phyloP scores from a whole-genome alignment of 2,329 filamentous ascomycete species.

The Sporothrix brunneoviolacea region DNA sequence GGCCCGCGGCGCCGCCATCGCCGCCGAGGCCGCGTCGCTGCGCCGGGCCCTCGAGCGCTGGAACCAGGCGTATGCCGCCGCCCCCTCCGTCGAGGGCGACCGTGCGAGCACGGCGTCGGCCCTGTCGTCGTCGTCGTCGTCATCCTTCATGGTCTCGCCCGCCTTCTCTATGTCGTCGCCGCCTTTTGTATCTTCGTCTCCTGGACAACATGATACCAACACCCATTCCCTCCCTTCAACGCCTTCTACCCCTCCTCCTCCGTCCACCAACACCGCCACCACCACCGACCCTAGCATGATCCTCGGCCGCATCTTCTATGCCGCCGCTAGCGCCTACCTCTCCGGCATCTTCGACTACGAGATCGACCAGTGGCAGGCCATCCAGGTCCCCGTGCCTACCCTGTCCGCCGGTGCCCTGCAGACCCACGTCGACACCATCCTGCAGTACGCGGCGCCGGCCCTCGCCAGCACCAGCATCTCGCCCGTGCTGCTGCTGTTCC shows the following conservation, averaged over 20 bases:
- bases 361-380: slow-evolving; percentile 1
- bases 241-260: too few species aligned
- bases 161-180: too few species aligned
- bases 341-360: slow-evolving; percentile 2
- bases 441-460: background rate
- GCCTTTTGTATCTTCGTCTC: too few species aligned
- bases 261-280: background rate
- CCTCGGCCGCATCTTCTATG: background rate
- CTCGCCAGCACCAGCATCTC: background rate
- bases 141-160: too few species aligned
- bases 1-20: too few species aligned
- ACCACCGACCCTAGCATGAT: background rate
- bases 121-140: too few species aligned
- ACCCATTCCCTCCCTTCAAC: too few species aligned
- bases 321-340: background rate
- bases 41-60: background rate
- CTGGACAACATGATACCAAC: too few species aligned
- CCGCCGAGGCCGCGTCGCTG: background rate
- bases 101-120: too few species aligned
- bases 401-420: background rate
- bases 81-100: too few species aligned
- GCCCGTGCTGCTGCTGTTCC: background rate
- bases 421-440: background rate
- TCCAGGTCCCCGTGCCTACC: background rate
- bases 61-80: too few species aligned